A percentile compares a stretch with the other conserved stretches of the same genome.
Evolutionary conservation across 179 eudicot genomes (phyloP).

Genomic region (Beta macrorhiza): DNA sequence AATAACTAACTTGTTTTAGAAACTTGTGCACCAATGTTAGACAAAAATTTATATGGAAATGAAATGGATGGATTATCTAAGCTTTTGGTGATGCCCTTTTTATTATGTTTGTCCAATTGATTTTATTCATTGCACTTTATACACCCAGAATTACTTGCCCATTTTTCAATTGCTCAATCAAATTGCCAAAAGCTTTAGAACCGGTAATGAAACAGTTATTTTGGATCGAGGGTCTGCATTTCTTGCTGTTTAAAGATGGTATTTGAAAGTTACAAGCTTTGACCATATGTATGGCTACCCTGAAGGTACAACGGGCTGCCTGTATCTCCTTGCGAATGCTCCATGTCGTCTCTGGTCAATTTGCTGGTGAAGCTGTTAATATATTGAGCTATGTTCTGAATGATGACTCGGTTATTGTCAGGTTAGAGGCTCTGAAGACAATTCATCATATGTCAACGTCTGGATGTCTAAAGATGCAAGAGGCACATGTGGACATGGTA

Average conservation of each 20-base stretch:
- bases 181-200: not conserved
- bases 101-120: not conserved
- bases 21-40: not conserved
- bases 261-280: slow-evolving; percentile 9
- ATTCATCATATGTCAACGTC: slow-evolving; percentile 54
- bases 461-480: slow-evolving; percentile 58
- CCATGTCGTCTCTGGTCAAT: slow-evolving; percentile 46
- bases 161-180: not conserved
- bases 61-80: not conserved
- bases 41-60: not conserved
- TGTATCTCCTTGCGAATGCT: slow-evolving; percentile 62
- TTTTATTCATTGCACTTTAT: not conserved
- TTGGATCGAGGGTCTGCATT: not conserved
- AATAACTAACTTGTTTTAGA: not conserved
- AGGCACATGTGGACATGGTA: slow-evolving; percentile 68
- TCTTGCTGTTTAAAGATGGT: slow-evolving; percentile 17
- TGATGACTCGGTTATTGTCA: slow-evolving; percentile 73
- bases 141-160: slow-evolving; percentile 4
- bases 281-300: slow-evolving; percentile 26
- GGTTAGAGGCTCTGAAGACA: slow-evolving; percentile 65
- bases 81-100: not conserved
- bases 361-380: slow-evolving; percentile 62
- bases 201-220: not conserved
- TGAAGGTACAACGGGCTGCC: slow-evolving; percentile 86
- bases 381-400: slow-evolving; percentile 66